Conservation (phyloP, 805 yeast species). For the Pichia occidentalis region DNA sequence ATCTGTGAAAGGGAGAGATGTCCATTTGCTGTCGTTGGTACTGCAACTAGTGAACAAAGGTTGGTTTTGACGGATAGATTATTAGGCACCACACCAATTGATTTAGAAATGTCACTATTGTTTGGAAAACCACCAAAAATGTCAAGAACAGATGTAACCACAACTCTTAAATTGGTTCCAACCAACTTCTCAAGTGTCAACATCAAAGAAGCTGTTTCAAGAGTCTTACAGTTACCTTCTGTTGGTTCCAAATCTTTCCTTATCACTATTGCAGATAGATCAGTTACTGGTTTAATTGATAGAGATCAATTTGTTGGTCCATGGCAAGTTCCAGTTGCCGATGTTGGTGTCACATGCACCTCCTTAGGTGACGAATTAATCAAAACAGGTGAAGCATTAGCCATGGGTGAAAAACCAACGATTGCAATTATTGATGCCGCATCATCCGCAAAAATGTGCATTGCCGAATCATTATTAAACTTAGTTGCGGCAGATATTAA, state of each 20-base stretch:
- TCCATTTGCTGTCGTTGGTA: constrained; percentile 92
- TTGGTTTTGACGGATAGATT: constrained; percentile 74
- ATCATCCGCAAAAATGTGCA: constrained; percentile 91
- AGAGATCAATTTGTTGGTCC: constrained; percentile 99
- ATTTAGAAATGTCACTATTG: constrained; percentile 87
- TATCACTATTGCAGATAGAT: constrained; percentile 96
- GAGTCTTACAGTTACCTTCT: constrained; percentile 84
- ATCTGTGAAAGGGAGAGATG: constrained; percentile 95
- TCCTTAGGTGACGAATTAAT: constrained; percentile 70
- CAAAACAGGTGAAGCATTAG: constrained; percentile 91
- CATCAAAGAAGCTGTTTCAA: constrained; percentile 60
- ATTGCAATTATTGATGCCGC: constrained; percentile 81
- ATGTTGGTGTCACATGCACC: constrained; percentile 92
- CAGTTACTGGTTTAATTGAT: constrained; percentile 94
- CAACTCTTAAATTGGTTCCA: constrained; percentile 45
- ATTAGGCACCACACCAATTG: constrained; percentile 81
- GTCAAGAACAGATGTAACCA: constrained; percentile 68
- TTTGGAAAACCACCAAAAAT: constrained; percentile 97
- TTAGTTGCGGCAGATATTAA: constrained; percentile 84
- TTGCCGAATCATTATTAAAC: constrained; percentile 90
- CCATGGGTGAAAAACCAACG: constrained; percentile 95
- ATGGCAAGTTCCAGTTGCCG: constrained; percentile 99
- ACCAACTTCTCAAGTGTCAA: constrained; percentile 29
- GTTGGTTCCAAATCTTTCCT: constrained; percentile 94
- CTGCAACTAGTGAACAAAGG: constrained; percentile 82